These are phyloP conservation scores for Sporothrix sp. DNA, from an alignment of 2,329 filamentous ascomycete species.

Conservation along the genomic window DNA sequence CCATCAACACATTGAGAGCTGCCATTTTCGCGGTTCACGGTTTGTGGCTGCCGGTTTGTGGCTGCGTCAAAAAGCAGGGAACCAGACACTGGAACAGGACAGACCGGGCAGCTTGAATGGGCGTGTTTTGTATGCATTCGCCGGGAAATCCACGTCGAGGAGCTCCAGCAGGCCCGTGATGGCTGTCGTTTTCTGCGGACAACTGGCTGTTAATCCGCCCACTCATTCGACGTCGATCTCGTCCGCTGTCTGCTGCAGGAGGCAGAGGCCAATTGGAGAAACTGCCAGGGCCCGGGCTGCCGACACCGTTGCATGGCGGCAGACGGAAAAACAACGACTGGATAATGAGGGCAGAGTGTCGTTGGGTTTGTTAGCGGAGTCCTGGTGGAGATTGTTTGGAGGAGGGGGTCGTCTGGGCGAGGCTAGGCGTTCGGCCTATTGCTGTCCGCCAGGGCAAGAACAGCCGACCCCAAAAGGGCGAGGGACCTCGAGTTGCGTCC, in stretches of 20 bases:
- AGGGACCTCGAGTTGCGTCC: too few species aligned
- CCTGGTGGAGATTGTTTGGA: constrained; percentile 1
- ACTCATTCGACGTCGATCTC: not conserved
- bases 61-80: not conserved
- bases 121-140: too few species aligned
- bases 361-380: not conserved
- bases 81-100: not conserved
- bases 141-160: too few species aligned
- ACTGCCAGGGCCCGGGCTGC: not conserved
- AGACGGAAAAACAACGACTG: constrained; percentile 6
- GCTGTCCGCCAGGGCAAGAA: constrained; percentile 5
- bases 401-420: not conserved
- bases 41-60: not conserved
- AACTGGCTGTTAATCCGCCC: not conserved
- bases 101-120: not conserved
- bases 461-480: too few species aligned
- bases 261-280: constrained; percentile 4
- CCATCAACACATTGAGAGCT: constrained; percentile 60
- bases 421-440: constrained; percentile 5
- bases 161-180: too few species aligned
- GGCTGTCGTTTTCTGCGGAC: not conserved
- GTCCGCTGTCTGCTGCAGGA: not conserved
- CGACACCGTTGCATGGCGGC: not conserved
- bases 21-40: constrained; percentile 35
- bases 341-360: not conserved